These are phyloP conservation scores for Kickxella alabastrina DNA, from an alignment of 192 early-diverging fungal genomes.

Conservation along the genomic window DNA sequence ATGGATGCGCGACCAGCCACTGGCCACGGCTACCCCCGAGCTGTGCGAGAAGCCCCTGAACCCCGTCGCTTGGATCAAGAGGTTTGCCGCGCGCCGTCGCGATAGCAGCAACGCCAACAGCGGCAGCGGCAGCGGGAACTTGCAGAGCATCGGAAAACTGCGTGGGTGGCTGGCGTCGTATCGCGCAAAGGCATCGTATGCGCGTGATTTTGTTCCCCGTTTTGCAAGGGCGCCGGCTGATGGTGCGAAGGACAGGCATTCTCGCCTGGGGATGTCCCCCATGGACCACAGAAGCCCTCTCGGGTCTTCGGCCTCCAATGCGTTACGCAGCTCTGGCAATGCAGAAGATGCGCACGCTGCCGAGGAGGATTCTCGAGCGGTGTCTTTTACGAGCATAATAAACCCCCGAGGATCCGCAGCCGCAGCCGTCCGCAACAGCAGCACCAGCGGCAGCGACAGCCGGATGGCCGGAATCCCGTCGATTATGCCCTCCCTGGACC, in stretches of 20 bases:
- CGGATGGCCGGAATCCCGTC: conserved; percentile 1
- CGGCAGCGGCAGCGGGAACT: not conserved
- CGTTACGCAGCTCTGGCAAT: not conserved
- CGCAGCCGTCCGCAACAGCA: too few species aligned
- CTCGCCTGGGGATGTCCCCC: too few species aligned
- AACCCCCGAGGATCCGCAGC: conserved; percentile 18
- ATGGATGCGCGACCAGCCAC: conserved; percentile 29
- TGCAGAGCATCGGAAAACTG: conserved; percentile 19
- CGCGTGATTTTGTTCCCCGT: conserved; percentile 21
- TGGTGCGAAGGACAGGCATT: too few species aligned
- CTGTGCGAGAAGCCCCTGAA: conserved; percentile 40
- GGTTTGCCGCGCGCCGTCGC: conserved; percentile 14
- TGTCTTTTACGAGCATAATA: conserved; percentile 47
- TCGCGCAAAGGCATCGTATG: conserved; percentile 27
- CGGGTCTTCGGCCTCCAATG: too few species aligned
- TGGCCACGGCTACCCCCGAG: conserved; percentile 5
- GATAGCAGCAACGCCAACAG: not conserved
- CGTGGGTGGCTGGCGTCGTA: conserved; percentile 38
- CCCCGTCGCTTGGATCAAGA: conserved; percentile 41
- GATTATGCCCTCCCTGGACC: too few species aligned
- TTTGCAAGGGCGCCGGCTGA: conserved; percentile 3
- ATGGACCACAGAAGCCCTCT: too few species aligned
- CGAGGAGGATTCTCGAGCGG: too few species aligned
- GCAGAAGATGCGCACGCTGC: not conserved
- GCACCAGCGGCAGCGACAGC: too few species aligned